Evolutionary conservation across 140 eudicot genomes (phyloP), one percentile per base, ranked within the genome.

Genomic region (Artemisia princeps): DNA sequence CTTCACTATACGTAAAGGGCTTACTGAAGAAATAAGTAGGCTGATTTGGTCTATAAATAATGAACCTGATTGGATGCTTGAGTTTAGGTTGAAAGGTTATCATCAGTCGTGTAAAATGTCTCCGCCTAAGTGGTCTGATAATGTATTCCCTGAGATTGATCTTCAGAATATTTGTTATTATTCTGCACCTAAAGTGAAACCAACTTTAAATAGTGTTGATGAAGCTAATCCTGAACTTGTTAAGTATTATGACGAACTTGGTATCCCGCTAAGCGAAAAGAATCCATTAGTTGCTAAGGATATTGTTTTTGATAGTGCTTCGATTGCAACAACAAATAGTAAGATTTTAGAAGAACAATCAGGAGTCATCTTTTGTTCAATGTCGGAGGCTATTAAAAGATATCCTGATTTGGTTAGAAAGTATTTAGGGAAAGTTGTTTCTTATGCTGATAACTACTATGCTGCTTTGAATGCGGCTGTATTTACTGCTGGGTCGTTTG

Each of bases 31-130:
- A 73, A 90, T 94, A 3, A 10, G 84, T 62, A 77, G 90, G 79
- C 60, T 84, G 10, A 90, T 90, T 75, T 90, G 94, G n/a, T 76
- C 87, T 1, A 63, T 89, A n/a, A 84, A 87, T 62, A 76, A 81
- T 1, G 97, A 90, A 8, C 97, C 97, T 13, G 94, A 87, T 83
- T 90, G 97, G 97, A 90, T 90, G 97, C 89, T 90, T 77, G 94
- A 90, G 72, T 84, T 84, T 72, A 82, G 97, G 71, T 78, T 90
- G 20, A 87, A 79, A 55, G 73, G 94, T 20, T 90, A 80, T 78
- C 48, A 71, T 42, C 81, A 87, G 59, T 90, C 83, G 50, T 23
- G 81, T 53, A 78, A 64, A 22, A 84, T 90, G 95, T 74, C 68
- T 59, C 94, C 84, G 55, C 97, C 97, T 9, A 73, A 77, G 2